These are phyloP conservation scores for Leccinellum luteum DNA, from an alignment of 768 basidiomycete genomes.

Conservation along the genomic window DNA sequence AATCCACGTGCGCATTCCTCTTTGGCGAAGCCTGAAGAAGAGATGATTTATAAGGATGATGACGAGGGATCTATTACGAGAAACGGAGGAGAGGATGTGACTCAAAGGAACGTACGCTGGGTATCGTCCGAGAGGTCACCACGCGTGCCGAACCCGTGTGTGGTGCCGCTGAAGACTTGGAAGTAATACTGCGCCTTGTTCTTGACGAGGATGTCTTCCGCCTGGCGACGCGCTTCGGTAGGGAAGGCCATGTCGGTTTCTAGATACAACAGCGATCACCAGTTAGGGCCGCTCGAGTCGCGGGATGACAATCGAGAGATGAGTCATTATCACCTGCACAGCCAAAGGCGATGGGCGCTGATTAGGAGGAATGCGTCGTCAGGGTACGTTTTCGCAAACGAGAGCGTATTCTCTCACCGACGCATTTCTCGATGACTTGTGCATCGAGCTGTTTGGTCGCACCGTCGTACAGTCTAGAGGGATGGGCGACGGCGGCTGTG, in stretches of 20 bases:
- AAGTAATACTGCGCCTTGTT: conserved; percentile 52
- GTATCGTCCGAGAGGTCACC: conserved; percentile 27
- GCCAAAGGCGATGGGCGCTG: conserved; percentile 54
- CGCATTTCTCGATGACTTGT: conserved; percentile 45
- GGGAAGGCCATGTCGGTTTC: conserved; percentile 59
- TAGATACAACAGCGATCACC: conserved; percentile 13
- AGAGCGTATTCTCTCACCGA: conserved; percentile 35
- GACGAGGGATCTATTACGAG: neutral
- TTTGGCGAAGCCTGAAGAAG: conserved; percentile 52
- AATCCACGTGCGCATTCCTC: conserved; percentile 55
- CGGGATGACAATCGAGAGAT: neutral
- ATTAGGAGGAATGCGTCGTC: neutral
- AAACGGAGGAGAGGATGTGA: neutral
- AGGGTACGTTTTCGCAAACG: neutral
- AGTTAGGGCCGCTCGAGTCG: neutral
- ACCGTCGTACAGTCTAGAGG: conserved; percentile 28
- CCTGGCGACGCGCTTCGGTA: conserved; percentile 46
- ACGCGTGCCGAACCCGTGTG: conserved; percentile 37
- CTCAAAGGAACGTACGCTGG: conserved; percentile 17
- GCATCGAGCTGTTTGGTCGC: conserved; percentile 36
- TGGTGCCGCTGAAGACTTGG: conserved; percentile 51
- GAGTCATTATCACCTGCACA: conserved; percentile 45
- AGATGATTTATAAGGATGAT: neutral
- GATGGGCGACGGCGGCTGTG: conserved; percentile 56
- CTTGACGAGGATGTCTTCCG: conserved; percentile 54